Conservation (phyloP, 2,329 filamentous ascomycete genomes). For the Paracoccidioides lutzii region DNA sequence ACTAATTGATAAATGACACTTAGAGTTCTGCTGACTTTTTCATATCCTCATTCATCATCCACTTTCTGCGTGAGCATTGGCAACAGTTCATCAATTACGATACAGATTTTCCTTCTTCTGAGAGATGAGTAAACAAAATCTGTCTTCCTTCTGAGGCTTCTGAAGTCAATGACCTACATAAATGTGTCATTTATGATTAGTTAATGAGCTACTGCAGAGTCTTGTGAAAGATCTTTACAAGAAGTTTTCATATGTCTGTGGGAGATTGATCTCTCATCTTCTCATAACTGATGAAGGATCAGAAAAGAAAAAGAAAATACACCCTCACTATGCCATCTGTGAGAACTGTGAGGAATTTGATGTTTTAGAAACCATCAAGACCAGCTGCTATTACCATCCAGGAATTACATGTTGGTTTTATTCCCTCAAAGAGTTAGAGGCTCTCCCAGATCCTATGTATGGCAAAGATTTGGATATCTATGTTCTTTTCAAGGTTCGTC, state of each 20-base stretch:
- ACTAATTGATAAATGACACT: too few species aligned
- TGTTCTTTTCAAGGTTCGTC: too few species aligned
- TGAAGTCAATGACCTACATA: neutral
- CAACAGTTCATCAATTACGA: too few species aligned
- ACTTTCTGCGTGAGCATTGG: too few species aligned
- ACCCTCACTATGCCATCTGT: constrained; percentile 9
- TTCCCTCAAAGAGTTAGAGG: too few species aligned
- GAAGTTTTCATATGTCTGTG: neutral
- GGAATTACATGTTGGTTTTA: constrained; percentile 5
- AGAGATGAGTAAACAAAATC: too few species aligned
- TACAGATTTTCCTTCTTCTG: too few species aligned
- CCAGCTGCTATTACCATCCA: constrained; percentile 13
- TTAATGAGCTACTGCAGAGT: neutral
- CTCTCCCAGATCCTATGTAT: too few species aligned
- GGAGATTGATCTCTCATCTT: neutral
- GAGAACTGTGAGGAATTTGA: constrained; percentile 16
- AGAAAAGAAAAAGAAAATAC: neutral
- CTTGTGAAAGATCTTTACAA: neutral
- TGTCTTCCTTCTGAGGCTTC: neutral
- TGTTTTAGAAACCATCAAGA: constrained; percentile 10
- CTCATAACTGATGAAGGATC: neutral
- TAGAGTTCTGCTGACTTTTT: too few species aligned
- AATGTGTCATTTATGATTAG: neutral
- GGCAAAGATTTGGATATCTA: too few species aligned
- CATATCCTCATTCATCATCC: too few species aligned